These are phyloP conservation scores for Coix lacrymajobi DNA, from an alignment of 176 grass and related monocot genomes.

Conservation along the genomic window DNA sequence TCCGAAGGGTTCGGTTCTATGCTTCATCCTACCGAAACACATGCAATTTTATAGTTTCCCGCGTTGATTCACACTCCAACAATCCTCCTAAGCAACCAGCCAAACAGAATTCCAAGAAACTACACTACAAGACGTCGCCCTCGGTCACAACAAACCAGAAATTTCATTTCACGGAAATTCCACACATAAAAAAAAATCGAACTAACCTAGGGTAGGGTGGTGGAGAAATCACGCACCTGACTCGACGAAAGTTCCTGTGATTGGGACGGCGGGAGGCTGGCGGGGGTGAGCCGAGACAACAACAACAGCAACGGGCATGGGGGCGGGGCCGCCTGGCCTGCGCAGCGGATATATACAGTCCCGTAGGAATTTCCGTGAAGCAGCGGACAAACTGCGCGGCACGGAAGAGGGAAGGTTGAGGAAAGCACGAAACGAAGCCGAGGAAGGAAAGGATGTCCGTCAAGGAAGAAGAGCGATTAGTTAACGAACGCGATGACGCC, in stretches of 20 bases:
- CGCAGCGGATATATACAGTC: not conserved
- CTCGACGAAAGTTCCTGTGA: conserved; percentile 17
- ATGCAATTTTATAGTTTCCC: conserved; percentile 31
- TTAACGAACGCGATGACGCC: not conserved
- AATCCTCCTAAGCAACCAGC: not conserved
- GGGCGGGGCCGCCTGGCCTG: not conserved
- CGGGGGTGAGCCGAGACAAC: conserved; percentile 6
- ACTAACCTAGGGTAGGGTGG: not conserved
- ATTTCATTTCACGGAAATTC: not conserved
- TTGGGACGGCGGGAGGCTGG: not conserved
- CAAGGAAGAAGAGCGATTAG: not conserved
- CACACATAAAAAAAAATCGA: not conserved
- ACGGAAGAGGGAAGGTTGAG: not conserved
- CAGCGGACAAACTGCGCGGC: conserved; percentile 24
- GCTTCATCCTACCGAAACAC: not conserved
- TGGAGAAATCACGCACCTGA: conserved; percentile 17
- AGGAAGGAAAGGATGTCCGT: not conserved
- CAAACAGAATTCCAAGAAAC: conserved; percentile 20
- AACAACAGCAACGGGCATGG: not conserved
- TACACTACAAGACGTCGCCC: not conserved
- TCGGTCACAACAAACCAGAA: not conserved
- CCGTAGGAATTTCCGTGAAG: conserved; percentile 26
- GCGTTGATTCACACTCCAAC: not conserved
- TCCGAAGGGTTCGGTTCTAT: not conserved
- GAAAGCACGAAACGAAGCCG: conserved; percentile 9